phyloP scores from a whole-genome alignment of 164 flowering plant genomes.

The Warburgia ugandensis region DNA sequence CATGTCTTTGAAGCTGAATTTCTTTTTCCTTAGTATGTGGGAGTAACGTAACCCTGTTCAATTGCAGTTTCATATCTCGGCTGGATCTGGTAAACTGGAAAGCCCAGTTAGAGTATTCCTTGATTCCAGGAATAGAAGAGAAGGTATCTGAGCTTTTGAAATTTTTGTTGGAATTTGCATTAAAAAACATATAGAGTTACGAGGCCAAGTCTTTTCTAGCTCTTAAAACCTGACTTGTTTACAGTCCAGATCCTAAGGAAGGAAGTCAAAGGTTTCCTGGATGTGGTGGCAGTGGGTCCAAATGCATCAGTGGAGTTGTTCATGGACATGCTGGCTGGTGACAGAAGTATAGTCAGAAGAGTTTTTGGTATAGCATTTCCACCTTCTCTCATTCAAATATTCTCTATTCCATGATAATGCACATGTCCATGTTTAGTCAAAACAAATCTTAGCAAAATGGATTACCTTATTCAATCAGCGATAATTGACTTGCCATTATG shows the following conservation, averaged over 20 bases:
- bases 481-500: too few relatives aligned
- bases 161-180: too few relatives aligned
- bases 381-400: slow-evolving; percentile 1
- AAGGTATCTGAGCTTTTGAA: slow-evolving; percentile 43
- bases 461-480: too few relatives aligned
- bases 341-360: slow-evolving; percentile 67
- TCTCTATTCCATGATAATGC: background rate
- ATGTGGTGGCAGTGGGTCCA: slow-evolving; percentile 43
- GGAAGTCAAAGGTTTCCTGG: slow-evolving; percentile 55
- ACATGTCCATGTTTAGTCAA: background rate
- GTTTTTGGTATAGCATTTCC: slow-evolving; percentile 63
- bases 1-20: background rate
- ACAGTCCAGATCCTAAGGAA: slow-evolving; percentile 88
- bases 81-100: slow-evolving; percentile 79
- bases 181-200: slow-evolving; percentile 1
- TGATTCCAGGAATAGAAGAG: slow-evolving; percentile 29
- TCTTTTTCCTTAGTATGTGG: background rate
- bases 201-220: slow-evolving; percentile 10
- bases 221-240: slow-evolving; percentile 66
- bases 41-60: slow-evolving; percentile 3
- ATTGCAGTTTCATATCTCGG: slow-evolving; percentile 55
- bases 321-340: slow-evolving; percentile 67
- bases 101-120: slow-evolving; percentile 62
- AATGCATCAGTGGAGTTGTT: slow-evolving; percentile 46
- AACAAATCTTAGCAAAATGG: background rate